Evolutionary conservation across 202 grass and related monocot genomes (phyloP), one percentile per base, ranked within the genome.

Genomic region (Dendrocalamus latiflorus): DNA sequence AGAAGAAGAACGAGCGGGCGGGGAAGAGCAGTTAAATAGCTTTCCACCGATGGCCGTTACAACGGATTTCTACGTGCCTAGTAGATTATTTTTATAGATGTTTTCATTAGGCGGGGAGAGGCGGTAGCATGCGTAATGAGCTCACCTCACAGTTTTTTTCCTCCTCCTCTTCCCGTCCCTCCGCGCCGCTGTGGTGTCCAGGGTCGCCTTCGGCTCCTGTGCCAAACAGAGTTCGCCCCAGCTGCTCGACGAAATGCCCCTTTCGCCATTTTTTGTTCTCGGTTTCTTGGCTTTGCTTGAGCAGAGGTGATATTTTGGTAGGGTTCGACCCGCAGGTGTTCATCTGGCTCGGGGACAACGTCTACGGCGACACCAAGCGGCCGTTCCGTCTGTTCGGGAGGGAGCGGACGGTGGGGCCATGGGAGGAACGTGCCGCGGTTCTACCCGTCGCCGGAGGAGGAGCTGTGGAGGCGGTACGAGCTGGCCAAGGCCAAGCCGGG

Each of bases 291-390:
- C 36, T 33, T 60, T 53, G 16, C 37, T 51, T 13, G 61, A 70
- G 11, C 57, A 26, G 38, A 39, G 26, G n/a, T n/a, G n/a, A n/a
- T n/a, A n/a, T n/a, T n/a, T 36, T 74, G 26, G 21, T 55, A 61
- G 86, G 79, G 58, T 97, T 94, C 86, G 73, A 85, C 41, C 92
- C 95, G 30, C 91, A 93, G 79, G 65, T 97, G 41, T 97, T 97
- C 87, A 63, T 97, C 43, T 97, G 92, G 95, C 80, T 97, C 59
- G 95, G 95, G 41, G 95, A 97, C 90, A 97, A 97, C 78, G 84
- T 97, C 61, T 97, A 97, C 70, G 92, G 95, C 54, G 95, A 97
- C 88, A 91, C 90, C 90, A 90, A 91, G 81, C 79, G 84, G 61
- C 95, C 88, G 39, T 88, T 67, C 67, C 84, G 78, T 48, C 48